A percentile compares a stretch with the other conserved stretches of the same genome.
These are phyloP conservation scores for Macaranga tanarius DNA, from an alignment of 441 rosid genomes.

Conservation along the genomic window DNA sequence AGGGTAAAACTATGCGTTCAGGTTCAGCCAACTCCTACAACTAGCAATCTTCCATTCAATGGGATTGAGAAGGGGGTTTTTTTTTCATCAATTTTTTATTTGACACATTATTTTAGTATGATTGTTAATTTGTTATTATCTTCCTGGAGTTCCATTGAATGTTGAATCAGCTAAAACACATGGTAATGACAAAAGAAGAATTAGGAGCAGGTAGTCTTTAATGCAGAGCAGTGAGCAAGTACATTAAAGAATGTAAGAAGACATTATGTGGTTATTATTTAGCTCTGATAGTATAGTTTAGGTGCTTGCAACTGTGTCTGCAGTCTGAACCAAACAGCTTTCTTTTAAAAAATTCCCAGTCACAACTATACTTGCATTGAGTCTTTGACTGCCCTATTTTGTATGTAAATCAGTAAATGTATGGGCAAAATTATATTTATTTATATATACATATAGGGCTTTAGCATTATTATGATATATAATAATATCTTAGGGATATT, in stretches of 20 bases:
- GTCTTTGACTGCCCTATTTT: not conserved
- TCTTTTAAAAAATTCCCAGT: not conserved
- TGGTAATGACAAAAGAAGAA: not conserved
- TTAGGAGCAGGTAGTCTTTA: too few species aligned
- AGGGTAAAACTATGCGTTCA: too few species aligned
- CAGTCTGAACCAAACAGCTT: not conserved
- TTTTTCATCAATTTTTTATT: not conserved
- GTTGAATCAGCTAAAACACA: not conserved
- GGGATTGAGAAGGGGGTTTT: not conserved
- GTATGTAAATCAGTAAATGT: too few species aligned
- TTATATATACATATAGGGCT: not conserved
- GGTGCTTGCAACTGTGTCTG: conserved; percentile 9
- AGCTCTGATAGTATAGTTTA: conserved; percentile 7
- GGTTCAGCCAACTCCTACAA: too few species aligned
- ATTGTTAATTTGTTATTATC: not conserved
- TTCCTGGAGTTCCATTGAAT: not conserved
- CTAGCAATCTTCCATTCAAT: too few species aligned
- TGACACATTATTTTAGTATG: too few species aligned
- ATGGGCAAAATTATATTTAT: not conserved
- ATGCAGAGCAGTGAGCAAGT: not conserved
- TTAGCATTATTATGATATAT: not conserved
- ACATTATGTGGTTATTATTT: not conserved
- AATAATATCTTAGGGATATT: too few species aligned
- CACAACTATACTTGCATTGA: too few species aligned
- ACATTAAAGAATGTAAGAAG: conserved; percentile 3